Percentiles rank a stretch among this genome's conserved stretches.
Conservation (phyloP, 495 filamentous ascomycete genomes). For the Lasiosphaeriaceae sp. region DNA sequence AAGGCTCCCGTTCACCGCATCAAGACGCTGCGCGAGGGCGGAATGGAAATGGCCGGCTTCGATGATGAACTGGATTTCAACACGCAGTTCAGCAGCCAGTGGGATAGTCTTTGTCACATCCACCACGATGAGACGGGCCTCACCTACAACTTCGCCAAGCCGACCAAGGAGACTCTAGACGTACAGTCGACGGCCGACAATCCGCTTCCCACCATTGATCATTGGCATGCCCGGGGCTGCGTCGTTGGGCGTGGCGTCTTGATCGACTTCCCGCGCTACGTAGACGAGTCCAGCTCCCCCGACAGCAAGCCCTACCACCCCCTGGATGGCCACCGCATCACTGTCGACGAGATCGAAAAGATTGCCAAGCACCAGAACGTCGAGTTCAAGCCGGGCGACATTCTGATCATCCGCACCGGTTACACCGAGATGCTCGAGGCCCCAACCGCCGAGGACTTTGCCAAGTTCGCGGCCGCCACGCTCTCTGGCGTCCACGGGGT, state of each 20-base stretch:
- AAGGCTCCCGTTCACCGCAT: constrained; percentile 51
- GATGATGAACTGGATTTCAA: constrained; percentile 65
- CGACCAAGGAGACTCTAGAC: constrained; percentile 26
- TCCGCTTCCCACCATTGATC: constrained; percentile 35
- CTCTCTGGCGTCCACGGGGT: constrained; percentile 45
- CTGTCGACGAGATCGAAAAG: constrained; percentile 50
- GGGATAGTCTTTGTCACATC: constrained; percentile 70
- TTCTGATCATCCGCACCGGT: constrained; percentile 65
- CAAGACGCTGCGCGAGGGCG: constrained; percentile 38
- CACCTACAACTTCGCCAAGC: constrained; percentile 52
- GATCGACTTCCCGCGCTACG: constrained; percentile 48
- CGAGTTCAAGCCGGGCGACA: constrained; percentile 56
- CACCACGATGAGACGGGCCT: constrained; percentile 23
- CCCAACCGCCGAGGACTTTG: constrained; percentile 44
- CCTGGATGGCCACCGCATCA: constrained; percentile 58
- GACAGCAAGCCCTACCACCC: constrained; percentile 48
- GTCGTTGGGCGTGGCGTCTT: constrained; percentile 56
- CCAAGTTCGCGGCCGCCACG: constrained; percentile 26
- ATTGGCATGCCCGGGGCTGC: constrained; percentile 44
- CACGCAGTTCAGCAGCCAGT: constrained; percentile 72
- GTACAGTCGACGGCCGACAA: constrained; percentile 24
- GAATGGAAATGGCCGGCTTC: constrained; percentile 30
- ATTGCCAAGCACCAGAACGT: constrained; percentile 56
- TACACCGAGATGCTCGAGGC: constrained; percentile 56
- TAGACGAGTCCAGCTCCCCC: constrained; percentile 41